Evolutionary conservation across 208 protist genomes (phyloP).

Genomic region (Leishmania tropica): DNA sequence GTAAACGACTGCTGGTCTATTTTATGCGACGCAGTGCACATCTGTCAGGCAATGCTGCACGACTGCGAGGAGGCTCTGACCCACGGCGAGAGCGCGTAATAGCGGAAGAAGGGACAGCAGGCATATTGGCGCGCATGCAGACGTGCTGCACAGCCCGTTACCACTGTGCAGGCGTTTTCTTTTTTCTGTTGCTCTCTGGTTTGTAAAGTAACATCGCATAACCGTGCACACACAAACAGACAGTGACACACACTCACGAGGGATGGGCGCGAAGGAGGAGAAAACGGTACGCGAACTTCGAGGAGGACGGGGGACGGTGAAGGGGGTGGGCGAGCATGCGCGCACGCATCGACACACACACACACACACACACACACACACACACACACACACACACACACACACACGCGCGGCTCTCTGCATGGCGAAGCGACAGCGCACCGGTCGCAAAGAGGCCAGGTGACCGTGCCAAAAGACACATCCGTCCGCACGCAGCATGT

Average conservation of each 20-base stretch:
- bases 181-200: background rate
- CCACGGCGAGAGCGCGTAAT: slow-evolving; percentile 1
- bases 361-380: no score
- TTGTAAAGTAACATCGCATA: background rate
- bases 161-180: background rate
- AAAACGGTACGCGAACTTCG: background rate
- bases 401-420: background rate
- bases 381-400: no score
- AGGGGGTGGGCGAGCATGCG: background rate
- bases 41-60: slow-evolving; percentile 68
- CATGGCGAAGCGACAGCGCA: background rate
- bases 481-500: background rate
- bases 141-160: background rate
- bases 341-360: background rate
- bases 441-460: background rate
- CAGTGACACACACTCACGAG: no score
- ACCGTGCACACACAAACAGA: background rate
- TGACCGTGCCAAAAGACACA: background rate
- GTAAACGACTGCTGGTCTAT: slow-evolving; percentile 43
- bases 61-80: slow-evolving; percentile 62
- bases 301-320: background rate
- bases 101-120: no score
- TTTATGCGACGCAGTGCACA: slow-evolving; percentile 44
- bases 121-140: background rate
- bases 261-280: background rate